Evolutionary conservation across 1,284 basidiomycete genomes (phyloP).

Genomic region (Tilletia indica): DNA sequence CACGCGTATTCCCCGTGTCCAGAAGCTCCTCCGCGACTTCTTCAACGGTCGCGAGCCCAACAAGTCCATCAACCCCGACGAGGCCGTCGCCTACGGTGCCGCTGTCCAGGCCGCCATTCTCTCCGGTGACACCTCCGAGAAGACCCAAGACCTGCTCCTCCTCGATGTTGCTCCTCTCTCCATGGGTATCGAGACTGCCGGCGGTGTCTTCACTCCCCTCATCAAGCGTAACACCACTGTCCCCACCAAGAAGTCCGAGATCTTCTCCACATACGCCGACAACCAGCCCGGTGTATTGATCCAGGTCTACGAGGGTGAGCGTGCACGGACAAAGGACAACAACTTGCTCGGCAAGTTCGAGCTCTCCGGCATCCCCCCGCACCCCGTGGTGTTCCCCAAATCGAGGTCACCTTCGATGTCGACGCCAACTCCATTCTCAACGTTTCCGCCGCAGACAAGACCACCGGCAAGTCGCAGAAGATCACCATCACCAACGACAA

Average conservation of each 20-base stretch:
- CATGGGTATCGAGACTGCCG: conserved; percentile 93
- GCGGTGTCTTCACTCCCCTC: conserved; percentile 96
- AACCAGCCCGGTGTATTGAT: conserved; percentile 61
- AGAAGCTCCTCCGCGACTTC: conserved; percentile 97
- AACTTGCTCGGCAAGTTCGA: conserved; percentile 96
- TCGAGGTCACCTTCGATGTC: too few relatives aligned
- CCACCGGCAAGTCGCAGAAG: too few relatives aligned
- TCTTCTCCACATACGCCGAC: conserved; percentile 74
- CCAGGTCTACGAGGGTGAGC: conserved; percentile 91
- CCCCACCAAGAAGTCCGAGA: conserved; percentile 95
- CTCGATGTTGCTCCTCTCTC: conserved; percentile 96
- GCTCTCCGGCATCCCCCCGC: conserved; percentile 83
- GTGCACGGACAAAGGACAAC: conserved; percentile 98
- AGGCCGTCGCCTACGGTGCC: conserved; percentile 98
- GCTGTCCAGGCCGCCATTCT: conserved; percentile 98
- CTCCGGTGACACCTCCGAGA: conserved; percentile 95
- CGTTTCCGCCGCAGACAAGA: too few relatives aligned
- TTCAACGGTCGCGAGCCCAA: conserved; percentile 74
- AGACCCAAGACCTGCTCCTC: conserved; percentile 92
- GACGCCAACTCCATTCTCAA: too few relatives aligned
- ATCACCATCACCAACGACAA: too few relatives aligned
- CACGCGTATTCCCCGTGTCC: conserved; percentile 96
- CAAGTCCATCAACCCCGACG: conserved; percentile 91
- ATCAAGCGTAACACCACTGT: conserved; percentile 99
- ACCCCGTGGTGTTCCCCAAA: conserved; percentile 91